Conservation (phyloP, 352 stramenopile species). For the Phytophthora hibernalis region DNA sequence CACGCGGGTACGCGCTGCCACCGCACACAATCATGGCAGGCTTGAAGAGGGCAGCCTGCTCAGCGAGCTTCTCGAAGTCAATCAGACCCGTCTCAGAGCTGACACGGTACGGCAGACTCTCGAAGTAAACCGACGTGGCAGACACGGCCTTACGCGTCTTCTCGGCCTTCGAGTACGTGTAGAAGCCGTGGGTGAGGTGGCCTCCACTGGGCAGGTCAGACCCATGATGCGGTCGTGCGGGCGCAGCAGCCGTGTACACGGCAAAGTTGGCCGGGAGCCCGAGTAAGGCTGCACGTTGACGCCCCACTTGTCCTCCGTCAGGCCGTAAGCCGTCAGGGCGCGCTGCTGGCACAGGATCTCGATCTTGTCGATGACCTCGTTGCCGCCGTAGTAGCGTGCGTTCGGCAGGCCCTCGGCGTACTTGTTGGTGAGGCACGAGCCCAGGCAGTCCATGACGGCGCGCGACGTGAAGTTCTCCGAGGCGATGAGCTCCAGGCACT, state of each 20-base stretch:
- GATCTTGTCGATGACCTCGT: conserved; percentile 98
- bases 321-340: conserved; percentile 94
- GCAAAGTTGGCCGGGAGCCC: conserved; percentile 98
- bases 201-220: conserved; percentile 97
- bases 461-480: conserved; percentile 99
- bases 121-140: conserved; percentile 99
- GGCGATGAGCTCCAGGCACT: conserved; percentile 98
- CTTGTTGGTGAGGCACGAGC: conserved; percentile 99
- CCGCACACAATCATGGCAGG: conserved; percentile 98
- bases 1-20: conserved; percentile 97
- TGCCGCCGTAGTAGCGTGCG: conserved; percentile 98
- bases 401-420: conserved; percentile 98
- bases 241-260: conserved; percentile 98
- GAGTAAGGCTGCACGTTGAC: conserved; percentile 99
- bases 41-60: conserved; percentile 97
- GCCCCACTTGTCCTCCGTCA: conserved; percentile 96
- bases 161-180: conserved; percentile 97
- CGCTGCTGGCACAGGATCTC: conserved; percentile 95
- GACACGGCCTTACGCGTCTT: conserved; percentile 97
- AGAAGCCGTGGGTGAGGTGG: conserved; percentile 99
- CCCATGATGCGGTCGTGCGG: conserved; percentile 99
- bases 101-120: conserved; percentile 98
- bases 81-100: conserved; percentile 95
- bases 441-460: conserved; percentile 98
- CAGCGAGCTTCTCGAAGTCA: conserved; percentile 96